These are phyloP conservation scores for Aspergillus phoenicis DNA, from an alignment of 2,329 filamentous ascomycete species.

Conservation along the genomic window DNA sequence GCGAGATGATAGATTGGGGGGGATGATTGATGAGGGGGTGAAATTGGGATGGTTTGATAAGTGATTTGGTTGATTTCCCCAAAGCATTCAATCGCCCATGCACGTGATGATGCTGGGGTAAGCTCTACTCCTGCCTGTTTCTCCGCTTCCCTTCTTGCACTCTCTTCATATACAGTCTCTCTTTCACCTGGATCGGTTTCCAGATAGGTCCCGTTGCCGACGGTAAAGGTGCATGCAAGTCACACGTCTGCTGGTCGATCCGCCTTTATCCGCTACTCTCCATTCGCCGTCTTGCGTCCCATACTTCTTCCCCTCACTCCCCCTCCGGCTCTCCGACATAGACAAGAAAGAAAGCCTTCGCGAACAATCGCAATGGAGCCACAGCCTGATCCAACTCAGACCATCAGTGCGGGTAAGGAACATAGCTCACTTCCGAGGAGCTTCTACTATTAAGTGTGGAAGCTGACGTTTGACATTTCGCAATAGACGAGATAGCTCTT, in stretches of 20 bases:
- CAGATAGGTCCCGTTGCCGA: neutral
- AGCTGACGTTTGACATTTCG: conserved; percentile 4
- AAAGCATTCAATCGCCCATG: neutral
- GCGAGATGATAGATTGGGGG: neutral
- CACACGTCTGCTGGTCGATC: neutral
- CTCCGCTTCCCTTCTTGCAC: neutral
- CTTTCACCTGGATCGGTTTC: neutral
- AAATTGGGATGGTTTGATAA: conserved; percentile 14
- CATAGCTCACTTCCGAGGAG: neutral
- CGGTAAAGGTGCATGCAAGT: conserved; percentile 11
- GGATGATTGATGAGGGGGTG: conserved; percentile 1
- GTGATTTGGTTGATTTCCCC: conserved; percentile 11
- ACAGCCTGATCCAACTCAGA: conserved; percentile 10
- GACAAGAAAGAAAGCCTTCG: neutral
- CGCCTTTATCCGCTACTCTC: neutral
- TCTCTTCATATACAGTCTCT: neutral
- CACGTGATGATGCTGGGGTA: conserved; percentile 20
- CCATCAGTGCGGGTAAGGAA: conserved; percentile 34
- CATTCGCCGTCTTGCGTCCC: neutral
- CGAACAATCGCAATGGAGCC: conserved; percentile 15
- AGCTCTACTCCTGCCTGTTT: neutral
- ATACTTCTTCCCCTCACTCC: neutral
- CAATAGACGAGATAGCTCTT: conserved; percentile 85
- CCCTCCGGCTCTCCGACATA: neutral
- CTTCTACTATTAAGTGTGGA: neutral